A percentile compares a stretch with the other conserved stretches of the same genome.
phyloP scores from a whole-genome alignment of 1,284 basidiomycete genomes.

The Tilletia walkeri region DNA sequence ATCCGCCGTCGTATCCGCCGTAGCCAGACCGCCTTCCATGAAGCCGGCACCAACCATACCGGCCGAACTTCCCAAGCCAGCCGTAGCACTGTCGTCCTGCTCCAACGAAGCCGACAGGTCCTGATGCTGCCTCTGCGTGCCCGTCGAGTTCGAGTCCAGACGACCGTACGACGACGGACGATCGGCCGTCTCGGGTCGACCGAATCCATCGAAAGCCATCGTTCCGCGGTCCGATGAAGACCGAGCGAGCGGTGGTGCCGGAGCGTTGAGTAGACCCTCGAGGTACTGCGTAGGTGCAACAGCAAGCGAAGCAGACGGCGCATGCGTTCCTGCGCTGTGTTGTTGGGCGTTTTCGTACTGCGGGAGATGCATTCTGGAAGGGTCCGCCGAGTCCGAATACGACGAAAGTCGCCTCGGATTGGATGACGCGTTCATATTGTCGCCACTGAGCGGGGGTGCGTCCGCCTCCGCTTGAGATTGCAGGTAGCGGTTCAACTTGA shows the following conservation, averaged over 20 bases:
- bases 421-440: constrained; percentile 13
- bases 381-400: constrained; percentile 14
- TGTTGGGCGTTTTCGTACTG: constrained; percentile 20
- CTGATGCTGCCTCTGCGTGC: too few relatives aligned
- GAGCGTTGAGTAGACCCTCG: neutral
- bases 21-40: neutral
- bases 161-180: neutral
- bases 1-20: constrained; percentile 5
- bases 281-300: neutral
- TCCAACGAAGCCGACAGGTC: constrained; percentile 10
- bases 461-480: constrained; percentile 29
- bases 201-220: constrained; percentile 7
- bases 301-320: neutral
- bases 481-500: constrained; percentile 39
- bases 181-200: neutral
- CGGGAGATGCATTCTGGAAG: neutral
- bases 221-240: constrained; percentile 1
- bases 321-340: constrained; percentile 12
- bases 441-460: neutral
- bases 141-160: neutral
- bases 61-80: neutral
- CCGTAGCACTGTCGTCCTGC: constrained; percentile 5
- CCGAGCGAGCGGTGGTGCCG: neutral
- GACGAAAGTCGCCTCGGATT: constrained; percentile 25
- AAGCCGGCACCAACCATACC: neutral